These are phyloP conservation scores for Turnera subulata DNA, from an alignment of 345 rosid species.

Conservation along the genomic window DNA sequence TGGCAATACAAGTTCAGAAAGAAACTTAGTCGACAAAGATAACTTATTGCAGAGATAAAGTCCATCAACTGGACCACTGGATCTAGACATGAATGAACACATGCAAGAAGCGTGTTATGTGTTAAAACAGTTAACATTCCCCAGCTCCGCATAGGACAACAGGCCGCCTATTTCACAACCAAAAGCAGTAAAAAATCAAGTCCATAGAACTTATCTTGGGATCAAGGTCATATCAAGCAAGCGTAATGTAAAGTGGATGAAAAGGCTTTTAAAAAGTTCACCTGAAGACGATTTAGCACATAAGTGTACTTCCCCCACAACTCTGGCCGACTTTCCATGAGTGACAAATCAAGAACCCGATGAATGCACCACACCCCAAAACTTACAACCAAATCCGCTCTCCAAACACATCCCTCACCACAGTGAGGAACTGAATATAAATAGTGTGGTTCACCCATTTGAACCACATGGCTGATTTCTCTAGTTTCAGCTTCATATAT, in stretches of 20 bases:
- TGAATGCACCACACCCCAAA: slow-evolving; percentile 99
- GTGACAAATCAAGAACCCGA: slow-evolving; percentile 78
- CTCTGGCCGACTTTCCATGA: slow-evolving; percentile 97
- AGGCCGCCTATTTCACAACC: no score
- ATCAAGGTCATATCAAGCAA: slow-evolving; percentile 1
- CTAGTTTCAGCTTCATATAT: slow-evolving; percentile 70
- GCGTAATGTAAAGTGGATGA: neutral
- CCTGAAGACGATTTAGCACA: slow-evolving; percentile 97
- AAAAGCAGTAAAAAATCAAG: no score
- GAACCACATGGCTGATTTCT: slow-evolving; percentile 47
- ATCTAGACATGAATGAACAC: no score
- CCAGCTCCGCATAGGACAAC: no score
- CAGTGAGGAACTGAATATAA: slow-evolving; percentile 19
- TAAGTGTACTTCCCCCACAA: slow-evolving; percentile 98
- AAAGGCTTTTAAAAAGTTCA: slow-evolving; percentile 18
- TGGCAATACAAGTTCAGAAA: no score
- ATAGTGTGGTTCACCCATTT: slow-evolving; percentile 42
- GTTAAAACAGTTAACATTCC: no score
- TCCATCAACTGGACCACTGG: no score
- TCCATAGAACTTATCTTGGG: neutral
- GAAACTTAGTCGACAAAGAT: no score
- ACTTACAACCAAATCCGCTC: slow-evolving; percentile 68
- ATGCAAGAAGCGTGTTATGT: no score
- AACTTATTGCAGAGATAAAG: no score
- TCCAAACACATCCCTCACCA: slow-evolving; percentile 71